Evolutionary conservation across 257 asterid species (phyloP), one percentile per base, ranked within the genome.

Genomic region (Capsicum rhomboideum): DNA sequence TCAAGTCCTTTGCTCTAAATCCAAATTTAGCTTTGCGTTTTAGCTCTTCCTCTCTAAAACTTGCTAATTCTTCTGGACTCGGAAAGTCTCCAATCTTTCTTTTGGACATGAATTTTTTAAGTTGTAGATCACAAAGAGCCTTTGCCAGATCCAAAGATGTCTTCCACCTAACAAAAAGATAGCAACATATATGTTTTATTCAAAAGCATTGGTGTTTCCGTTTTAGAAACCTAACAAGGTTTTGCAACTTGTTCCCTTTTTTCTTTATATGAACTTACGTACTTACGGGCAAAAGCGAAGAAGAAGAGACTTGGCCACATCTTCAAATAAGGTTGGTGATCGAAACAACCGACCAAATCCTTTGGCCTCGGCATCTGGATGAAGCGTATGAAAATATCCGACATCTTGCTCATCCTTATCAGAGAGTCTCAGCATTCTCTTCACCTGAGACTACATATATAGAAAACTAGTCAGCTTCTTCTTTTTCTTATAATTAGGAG

Each of bases 271-370:
- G 21, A 14, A 85, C n/a, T n/a, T n/a, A n/a, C n/a, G 40, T 34
- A 34, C 85, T 29, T 87, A 92, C 92, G 84, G 9, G 85, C 86
- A 86, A 66, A 56, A 64, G 26, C 91, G 86, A 40, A 92, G 92
- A 20, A 92, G 92, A 34, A 92, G 7, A 17, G 91, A 88, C 86
- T 90, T 92, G 82, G 90, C 86, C 28, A 88, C 82, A 68, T 92
- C 94, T 86, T 92, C 96, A 50, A 91, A 91, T 44, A 91, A 74
- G 0, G 92, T 84, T 8, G 93, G 93, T 1, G 94, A 87, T 26
- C 93, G 91, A 63, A 92, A 90, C 37, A 89, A 61, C 4, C 93
- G 86, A 67, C 89, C 93, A 78, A 90, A 91, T 1, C 91, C 91
- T 4, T 66, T 55, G 14, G 79, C 21, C 68, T 85, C 86, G 8